phyloP scores from a whole-genome alignment of 345 rosid genomes.

The Rubroshorea leprosula region DNA sequence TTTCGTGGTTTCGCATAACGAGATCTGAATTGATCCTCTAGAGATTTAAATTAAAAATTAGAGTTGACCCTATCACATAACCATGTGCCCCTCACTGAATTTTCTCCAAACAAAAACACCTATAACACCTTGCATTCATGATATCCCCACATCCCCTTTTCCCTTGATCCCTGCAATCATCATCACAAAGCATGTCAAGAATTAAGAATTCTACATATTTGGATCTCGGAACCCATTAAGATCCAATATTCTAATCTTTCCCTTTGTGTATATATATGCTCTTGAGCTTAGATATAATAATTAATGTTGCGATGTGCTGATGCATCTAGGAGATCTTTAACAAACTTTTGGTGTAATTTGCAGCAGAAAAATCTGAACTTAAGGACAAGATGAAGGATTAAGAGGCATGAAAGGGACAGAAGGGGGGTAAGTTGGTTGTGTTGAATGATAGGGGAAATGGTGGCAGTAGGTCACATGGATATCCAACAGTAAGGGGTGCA shows the following conservation, averaged over 20 bases:
- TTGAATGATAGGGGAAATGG: conserved; percentile 22
- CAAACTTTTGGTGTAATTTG: background rate
- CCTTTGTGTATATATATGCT: too few species aligned
- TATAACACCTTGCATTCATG: conserved; percentile 4
- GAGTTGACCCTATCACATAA: conserved; percentile 28
- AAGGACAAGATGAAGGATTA: background rate
- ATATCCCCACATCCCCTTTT: conserved; percentile 17
- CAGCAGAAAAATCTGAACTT: background rate
- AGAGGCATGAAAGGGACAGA: conserved; percentile 3
- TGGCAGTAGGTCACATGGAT: conserved; percentile 71
- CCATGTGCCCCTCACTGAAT: conserved; percentile 36
- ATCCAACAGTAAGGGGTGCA: conserved; percentile 31
- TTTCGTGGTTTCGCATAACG: background rate
- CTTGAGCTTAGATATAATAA: too few species aligned
- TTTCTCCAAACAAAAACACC: conserved; percentile 21
- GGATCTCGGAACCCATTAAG: conserved; percentile 2
- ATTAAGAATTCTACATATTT: conserved; percentile 21
- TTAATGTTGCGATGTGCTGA: too few species aligned
- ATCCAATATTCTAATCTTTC: background rate
- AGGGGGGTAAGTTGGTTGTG: conserved; percentile 7
- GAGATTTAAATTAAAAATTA: background rate
- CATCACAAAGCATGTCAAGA: conserved; percentile 24
- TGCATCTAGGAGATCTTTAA: background rate
- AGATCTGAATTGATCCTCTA: too few species aligned
- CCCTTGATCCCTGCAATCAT: conserved; percentile 9